Base-by-base conservation (phyloP, 225 moss, liverwort and hornwort genomes). In the Lunularia cruciata region DNA sequence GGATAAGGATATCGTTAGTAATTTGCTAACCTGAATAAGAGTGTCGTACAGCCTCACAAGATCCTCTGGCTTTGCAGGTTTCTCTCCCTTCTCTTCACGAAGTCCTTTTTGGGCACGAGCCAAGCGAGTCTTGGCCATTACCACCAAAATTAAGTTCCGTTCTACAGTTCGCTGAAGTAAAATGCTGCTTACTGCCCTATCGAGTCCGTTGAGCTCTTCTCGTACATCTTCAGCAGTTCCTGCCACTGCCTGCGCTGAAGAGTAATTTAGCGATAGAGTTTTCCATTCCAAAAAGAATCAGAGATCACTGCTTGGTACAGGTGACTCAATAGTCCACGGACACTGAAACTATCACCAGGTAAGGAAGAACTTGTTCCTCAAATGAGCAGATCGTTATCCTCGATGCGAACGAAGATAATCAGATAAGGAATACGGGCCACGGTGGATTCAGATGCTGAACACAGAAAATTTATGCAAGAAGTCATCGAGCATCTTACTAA, bases 41-140 rank as follows among this genome's bases (percentile, higher is more conserved):
- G 84, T 90, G 65, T 98, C 96, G 77, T 84, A 93, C 67, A 98
- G 75, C 25, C 96, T 89, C 60, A 98, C 96, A 63, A 98, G 75
- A 80, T 98, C 92, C 80, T 98, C 96, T 48, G 93, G 90, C 78
- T 91, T 98, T 10, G 93, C 90, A 80, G 91, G 93, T 71, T 93
- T 98, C 70, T 98, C 96, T 72, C 96, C 93, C 63, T 87, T 91
- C 78, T 98, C 96, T 77, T 98, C 96, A 68, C 88, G 84, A 39
- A 86, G 51, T 25, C 89, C 93, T 71, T 85, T 86, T 74, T 90
- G 90, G 72, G 91, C 90, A 40, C 91, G 87, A 18, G 75, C 76
- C 30, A 89, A 79, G 39, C 93, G 90, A 67, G 69, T 80, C 80
- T 82, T 91, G 47, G 89, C 96, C 31, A 82, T 86, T 16, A 79